Evolutionary conservation across 768 basidiomycete genomes (phyloP).

Genomic region (Suillus placidus): DNA sequence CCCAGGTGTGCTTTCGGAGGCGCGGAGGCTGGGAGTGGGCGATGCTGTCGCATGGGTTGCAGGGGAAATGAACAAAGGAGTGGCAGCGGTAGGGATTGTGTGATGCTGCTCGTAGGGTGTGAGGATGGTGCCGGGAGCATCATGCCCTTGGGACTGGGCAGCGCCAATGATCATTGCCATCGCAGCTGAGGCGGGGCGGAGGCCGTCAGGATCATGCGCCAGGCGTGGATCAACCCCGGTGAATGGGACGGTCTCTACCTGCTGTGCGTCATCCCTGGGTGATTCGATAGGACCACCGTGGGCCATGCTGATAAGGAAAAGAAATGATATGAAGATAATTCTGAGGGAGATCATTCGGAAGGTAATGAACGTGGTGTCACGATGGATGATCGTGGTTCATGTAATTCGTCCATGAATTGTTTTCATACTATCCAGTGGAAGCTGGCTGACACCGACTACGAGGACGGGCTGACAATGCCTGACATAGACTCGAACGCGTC

Average conservation of each 20-base stretch:
- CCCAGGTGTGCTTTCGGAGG: constrained; percentile 15
- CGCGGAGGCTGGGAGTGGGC: constrained; percentile 11
- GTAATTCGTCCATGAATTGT: too few species aligned
- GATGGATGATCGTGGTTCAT: neutral
- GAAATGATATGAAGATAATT: neutral
- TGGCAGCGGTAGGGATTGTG: neutral
- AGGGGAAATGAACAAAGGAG: neutral
- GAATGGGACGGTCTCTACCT: neutral
- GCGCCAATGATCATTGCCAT: constrained; percentile 11
- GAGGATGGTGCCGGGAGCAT: constrained; percentile 16
- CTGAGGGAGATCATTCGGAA: neutral
- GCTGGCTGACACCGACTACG: neutral
- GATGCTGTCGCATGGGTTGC: neutral
- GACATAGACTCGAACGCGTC: constrained; percentile 2
- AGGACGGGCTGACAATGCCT: too few species aligned
- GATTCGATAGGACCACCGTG: neutral
- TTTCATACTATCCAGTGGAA: neutral
- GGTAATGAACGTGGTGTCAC: constrained; percentile 10
- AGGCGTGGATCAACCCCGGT: neutral
- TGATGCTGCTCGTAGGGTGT: constrained; percentile 14
- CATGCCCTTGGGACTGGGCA: neutral
- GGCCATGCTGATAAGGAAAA: neutral
- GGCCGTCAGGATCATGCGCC: constrained; percentile 2
- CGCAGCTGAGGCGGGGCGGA: constrained; percentile 9
- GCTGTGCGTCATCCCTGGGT: constrained; percentile 16